Evolutionary conservation across 2,329 filamentous ascomycete species (phyloP), one percentile per base, ranked within the genome.

Genomic region (Ceratocystiopsis sp.): DNA sequence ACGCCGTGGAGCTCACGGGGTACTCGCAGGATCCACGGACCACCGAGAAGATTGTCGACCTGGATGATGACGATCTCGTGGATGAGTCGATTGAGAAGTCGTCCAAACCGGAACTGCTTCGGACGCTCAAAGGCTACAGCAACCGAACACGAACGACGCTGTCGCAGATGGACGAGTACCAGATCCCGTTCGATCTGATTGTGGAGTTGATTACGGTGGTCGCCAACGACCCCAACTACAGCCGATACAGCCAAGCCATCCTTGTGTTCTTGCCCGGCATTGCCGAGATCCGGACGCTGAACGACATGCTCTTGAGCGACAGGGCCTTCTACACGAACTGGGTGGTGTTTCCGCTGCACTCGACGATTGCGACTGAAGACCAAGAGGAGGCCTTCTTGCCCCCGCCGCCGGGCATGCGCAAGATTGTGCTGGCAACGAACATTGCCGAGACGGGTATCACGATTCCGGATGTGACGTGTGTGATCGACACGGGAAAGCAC

Each of bases 401-500:
- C 0, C 91, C 91, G 7, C 85, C 87, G 1, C 70, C 69, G 3
- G 89, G 89, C 0, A 69, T 78, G 45, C 75, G 87, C 49, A 98
- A 98, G 63, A 91, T 98, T 49, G 89, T 98, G 2, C 71, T 98
- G 43, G 87, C 91, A 2, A 98, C 91, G 14, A 98, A 98, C 56
- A 98, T 98, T 58, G 91, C 91, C 5, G 91, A 98, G 59, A 98
- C 91, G 1, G 91, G 91, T 65, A 94, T 98, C 55, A 98, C 91
- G 0, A 98, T 98, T 50, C 91, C 91, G 1, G 91, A 98, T 57
- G 84, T 98, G 29, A 96, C 91, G 0, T 94, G 87, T 53, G 91
- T 98, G 38, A 82, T 98, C 46, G 91, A 98, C 59, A 87, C 86
- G 1, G 91, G 91, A 45, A 96, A 94, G 60, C 89, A 96, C 60